Evolutionary conservation across 495 filamentous ascomycete species (phyloP).

Genomic region (Thermochaetoides thermophila): DNA sequence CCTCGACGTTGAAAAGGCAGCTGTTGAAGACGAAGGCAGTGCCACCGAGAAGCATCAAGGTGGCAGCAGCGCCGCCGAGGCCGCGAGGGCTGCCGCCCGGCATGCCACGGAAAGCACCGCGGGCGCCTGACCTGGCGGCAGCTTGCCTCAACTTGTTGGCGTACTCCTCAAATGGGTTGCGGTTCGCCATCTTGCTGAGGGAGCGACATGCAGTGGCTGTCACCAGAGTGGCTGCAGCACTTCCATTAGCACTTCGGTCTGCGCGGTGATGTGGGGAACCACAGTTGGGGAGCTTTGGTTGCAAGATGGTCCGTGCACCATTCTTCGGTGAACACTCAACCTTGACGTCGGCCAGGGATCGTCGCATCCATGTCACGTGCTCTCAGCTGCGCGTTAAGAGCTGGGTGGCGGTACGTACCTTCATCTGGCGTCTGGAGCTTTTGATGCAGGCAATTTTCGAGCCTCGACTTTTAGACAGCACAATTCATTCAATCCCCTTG

Average conservation of each 20-base stretch:
- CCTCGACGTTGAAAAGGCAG: constrained; percentile 96
- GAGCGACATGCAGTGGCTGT: no score
- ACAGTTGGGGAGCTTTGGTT: constrained; percentile 4
- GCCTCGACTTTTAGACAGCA: no score
- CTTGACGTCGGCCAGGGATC: no score
- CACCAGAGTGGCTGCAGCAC: no score
- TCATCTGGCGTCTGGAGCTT: no score
- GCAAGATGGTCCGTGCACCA: constrained; percentile 2
- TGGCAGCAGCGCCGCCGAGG: constrained; percentile 19
- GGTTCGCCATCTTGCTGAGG: constrained; percentile 38
- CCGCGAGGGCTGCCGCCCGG: constrained; percentile 20
- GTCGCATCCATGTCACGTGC: no score
- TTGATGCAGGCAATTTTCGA: no score
- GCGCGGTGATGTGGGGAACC: constrained; percentile 10
- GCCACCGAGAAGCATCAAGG: constrained; percentile 43
- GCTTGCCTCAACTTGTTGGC: constrained; percentile 18
- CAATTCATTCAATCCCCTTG: no score
- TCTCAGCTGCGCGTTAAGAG: no score
- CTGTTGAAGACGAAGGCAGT: constrained; percentile 55
- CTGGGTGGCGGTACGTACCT: no score
- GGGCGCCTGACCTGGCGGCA: constrained; percentile 9
- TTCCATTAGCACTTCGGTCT: constrained; percentile 7
- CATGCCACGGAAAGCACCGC: constrained; percentile 16
- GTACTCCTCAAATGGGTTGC: constrained; percentile 32
- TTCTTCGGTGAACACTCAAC: no score